Conservation (phyloP, 2,329 filamentous ascomycete species). For the Colletotrichum sp. region DNA sequence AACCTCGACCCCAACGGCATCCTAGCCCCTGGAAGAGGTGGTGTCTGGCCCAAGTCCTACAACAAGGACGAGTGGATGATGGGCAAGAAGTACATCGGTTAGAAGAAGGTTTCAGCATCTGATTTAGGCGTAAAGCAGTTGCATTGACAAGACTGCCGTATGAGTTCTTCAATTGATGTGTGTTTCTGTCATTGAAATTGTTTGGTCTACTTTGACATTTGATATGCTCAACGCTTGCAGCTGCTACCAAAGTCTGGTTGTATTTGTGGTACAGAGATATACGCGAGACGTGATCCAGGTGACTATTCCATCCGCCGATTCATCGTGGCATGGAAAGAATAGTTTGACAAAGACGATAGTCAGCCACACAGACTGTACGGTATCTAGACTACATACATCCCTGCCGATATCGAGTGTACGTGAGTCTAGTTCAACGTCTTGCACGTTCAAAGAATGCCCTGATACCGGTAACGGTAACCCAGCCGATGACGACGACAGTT, state of each 20-base stretch:
- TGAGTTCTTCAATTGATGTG: not conserved
- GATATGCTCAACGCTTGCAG: not conserved
- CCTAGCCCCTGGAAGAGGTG: conserved; percentile 37
- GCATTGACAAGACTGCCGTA: not conserved
- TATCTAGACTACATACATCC: not conserved
- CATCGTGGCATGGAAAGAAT: not conserved
- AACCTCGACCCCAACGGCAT: conserved; percentile 46
- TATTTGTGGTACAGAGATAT: not conserved
- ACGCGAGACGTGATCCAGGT: not conserved
- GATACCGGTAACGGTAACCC: conserved; percentile 13
- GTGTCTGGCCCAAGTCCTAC: conserved; percentile 36
- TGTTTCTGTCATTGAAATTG: not conserved
- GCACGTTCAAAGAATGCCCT: not conserved
- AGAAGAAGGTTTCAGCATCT: not conserved
- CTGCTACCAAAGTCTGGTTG: not conserved
- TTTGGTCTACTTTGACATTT: not conserved
- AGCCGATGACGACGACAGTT: conserved; percentile 12
- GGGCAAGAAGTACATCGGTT: conserved; percentile 12
- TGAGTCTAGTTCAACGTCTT: not conserved
- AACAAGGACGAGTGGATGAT: conserved; percentile 8
- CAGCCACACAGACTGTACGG: not conserved
- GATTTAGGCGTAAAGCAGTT: not conserved
- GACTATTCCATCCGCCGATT: not conserved
- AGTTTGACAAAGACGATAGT: not conserved
- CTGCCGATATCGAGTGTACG: rapidly evolving